phyloP scores from a whole-genome alignment of 2,329 filamentous ascomycete species.

The Alternaria brassicae region DNA sequence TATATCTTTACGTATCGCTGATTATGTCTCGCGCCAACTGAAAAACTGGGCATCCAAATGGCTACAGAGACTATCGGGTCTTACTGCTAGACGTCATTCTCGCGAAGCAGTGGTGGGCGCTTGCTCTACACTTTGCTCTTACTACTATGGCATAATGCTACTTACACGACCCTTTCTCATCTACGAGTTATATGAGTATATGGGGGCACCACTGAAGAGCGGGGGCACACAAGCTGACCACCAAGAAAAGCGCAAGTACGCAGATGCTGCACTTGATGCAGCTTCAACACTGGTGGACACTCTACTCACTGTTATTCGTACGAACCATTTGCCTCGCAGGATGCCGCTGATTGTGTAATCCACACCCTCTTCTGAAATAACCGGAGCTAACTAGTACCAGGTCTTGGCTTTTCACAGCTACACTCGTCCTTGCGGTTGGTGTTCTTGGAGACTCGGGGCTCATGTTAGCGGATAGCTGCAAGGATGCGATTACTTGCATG shows the following conservation, averaged over 20 bases:
- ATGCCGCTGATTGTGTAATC: conserved; percentile 45
- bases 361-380: not conserved
- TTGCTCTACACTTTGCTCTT: conserved; percentile 59
- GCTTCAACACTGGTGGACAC: conserved; percentile 39
- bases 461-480: conserved; percentile 29
- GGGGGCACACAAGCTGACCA: conserved; percentile 34
- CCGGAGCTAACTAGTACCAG: conserved; percentile 15
- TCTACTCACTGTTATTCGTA: conserved; percentile 26
- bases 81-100: conserved; percentile 36
- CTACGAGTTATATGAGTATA: conserved; percentile 55
- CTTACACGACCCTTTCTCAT: conserved; percentile 62
- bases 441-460: conserved; percentile 35
- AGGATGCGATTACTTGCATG: conserved; percentile 33
- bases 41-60: conserved; percentile 52
- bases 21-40: conserved; percentile 51
- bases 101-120: conserved; percentile 50
- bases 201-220: conserved; percentile 42
- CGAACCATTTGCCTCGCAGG: conserved; percentile 32
- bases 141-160: conserved; percentile 63
- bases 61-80: conserved; percentile 39
- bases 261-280: conserved; percentile 42
- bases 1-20: conserved; percentile 51
- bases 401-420: conserved; percentile 43
- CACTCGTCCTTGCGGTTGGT: conserved; percentile 39
- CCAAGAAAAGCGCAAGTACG: conserved; percentile 37